Conservation (phyloP, 2,329 filamentous ascomycete genomes). For the Xylaria sp. region DNA sequence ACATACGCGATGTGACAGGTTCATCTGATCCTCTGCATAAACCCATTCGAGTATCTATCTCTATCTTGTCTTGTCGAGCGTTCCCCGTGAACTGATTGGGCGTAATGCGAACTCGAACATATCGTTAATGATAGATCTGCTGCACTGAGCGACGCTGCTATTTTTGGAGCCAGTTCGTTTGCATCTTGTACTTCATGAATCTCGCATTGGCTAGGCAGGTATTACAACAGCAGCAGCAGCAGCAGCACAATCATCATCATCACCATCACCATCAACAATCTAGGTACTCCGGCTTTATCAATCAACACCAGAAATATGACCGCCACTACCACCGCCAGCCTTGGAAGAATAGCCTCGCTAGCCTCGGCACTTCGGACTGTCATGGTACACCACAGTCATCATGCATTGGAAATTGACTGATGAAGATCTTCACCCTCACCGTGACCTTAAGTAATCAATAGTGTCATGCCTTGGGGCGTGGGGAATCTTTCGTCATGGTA, state of each 20-base stretch:
- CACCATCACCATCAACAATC: not conserved
- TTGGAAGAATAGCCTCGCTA: conserved; percentile 31
- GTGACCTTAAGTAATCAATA: conserved; percentile 22
- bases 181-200: not conserved
- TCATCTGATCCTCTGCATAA: conserved; percentile 20
- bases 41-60: conserved; percentile 8
- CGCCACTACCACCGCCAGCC: too few relatives aligned
- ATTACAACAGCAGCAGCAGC: not conserved
- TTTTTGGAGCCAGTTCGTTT: conserved; percentile 12
- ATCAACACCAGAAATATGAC: not conserved
- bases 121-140: conserved; percentile 16
- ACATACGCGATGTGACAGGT: conserved; percentile 26
- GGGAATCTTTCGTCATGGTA: conserved; percentile 15
- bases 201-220: conserved; percentile 10
- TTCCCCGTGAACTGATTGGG: conserved; percentile 7
- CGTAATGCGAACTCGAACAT: not conserved
- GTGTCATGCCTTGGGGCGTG: conserved; percentile 14
- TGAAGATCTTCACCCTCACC: conserved; percentile 23
- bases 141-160: not conserved
- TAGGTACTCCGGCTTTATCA: not conserved
- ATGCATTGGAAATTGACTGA: conserved; percentile 35
- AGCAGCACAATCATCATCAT: not conserved
- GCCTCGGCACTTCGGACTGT: conserved; percentile 10
- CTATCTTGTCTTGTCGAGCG: not conserved
- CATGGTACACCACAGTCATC: not conserved